Percentiles rank a stretch among this genome's conserved stretches.
phyloP scores from a whole-genome alignment of 441 rosid genomes.

The Biscutella laevigata region DNA sequence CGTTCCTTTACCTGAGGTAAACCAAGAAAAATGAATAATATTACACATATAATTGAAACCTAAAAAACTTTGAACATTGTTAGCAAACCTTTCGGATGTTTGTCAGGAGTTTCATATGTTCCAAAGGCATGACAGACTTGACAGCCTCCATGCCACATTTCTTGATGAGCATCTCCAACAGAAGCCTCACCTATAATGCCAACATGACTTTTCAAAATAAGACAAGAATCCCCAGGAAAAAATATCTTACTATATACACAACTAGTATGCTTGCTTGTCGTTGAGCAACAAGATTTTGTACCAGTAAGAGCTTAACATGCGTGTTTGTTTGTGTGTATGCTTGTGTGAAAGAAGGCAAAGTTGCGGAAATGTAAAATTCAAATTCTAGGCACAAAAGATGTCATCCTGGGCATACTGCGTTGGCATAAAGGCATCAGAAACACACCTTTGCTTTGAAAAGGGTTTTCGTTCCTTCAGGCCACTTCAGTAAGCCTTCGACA shows the following conservation, averaged over 20 bases:
- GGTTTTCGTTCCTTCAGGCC: conserved; percentile 76
- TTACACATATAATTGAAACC: not conserved
- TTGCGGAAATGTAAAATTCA: not conserved
- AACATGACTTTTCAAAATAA: conserved; percentile 4
- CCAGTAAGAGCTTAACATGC: conserved; percentile 1
- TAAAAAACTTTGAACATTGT: not conserved
- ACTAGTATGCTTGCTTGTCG: not conserved
- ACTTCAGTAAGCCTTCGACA: conserved; percentile 80
- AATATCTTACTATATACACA: not conserved
- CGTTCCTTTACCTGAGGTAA: conserved; percentile 65
- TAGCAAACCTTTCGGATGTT: conserved; percentile 77
- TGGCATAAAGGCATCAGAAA: not conserved
- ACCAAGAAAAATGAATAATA: conserved; percentile 13
- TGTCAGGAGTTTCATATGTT: conserved; percentile 86
- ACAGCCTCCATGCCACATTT: conserved; percentile 93
- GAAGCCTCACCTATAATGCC: conserved; percentile 60
- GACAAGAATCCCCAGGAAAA: conserved; percentile 5
- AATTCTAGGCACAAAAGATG: not conserved
- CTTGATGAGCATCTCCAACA: conserved; percentile 88
- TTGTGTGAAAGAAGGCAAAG: conserved; percentile 2
- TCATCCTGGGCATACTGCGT: not conserved
- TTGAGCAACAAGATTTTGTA: conserved; percentile 3
- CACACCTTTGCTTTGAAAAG: conserved; percentile 90
- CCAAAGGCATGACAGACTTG: conserved; percentile 91
- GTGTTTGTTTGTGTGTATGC: not conserved